Percentiles rank a stretch among this genome's conserved stretches.
Evolutionary conservation across 129 eudicot species (phyloP).

Genomic region (Scalesia atractyloides): DNA sequence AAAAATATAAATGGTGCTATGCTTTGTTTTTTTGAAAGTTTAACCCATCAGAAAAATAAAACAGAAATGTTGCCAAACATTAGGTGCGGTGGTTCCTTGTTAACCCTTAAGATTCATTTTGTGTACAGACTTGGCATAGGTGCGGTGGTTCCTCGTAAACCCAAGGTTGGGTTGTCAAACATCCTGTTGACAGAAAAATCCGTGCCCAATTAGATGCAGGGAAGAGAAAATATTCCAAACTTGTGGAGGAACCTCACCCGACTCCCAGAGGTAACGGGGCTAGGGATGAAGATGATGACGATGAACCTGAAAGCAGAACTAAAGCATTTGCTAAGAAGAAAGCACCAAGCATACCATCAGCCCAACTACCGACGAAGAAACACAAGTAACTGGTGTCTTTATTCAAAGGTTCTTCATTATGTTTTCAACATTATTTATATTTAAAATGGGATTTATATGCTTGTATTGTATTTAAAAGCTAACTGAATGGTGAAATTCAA

Average conservation of each 20-base stretch:
- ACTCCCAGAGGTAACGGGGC: slow-evolving; percentile 44
- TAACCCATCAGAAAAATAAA: background rate
- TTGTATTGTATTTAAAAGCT: background rate
- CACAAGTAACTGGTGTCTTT: slow-evolving; percentile 17
- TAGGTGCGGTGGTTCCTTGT: no score
- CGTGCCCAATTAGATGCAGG: slow-evolving; percentile 49
- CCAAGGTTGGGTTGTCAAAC: slow-evolving; percentile 38
- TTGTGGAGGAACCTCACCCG: slow-evolving; percentile 36
- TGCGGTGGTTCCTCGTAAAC: slow-evolving; percentile 73
- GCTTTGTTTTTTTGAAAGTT: background rate
- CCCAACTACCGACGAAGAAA: slow-evolving; percentile 16
- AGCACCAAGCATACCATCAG: slow-evolving; percentile 19
- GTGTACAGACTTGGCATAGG: slow-evolving; percentile 71
- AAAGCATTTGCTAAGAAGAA: slow-evolving; percentile 65
- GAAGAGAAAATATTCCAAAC: slow-evolving; percentile 46
- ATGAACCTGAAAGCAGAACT: slow-evolving; percentile 69
- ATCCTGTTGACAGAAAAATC: slow-evolving; percentile 70
- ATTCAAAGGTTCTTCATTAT: background rate
- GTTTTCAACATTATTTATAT: background rate
- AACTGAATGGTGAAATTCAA: background rate
- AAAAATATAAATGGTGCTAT: background rate
- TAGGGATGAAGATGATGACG: slow-evolving; percentile 68
- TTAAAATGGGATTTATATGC: background rate
- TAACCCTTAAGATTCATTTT: background rate
- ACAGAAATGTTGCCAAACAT: background rate